Base-by-base conservation (phyloP, 331 rosid genomes). In the Pyrus hybrid region DNA sequence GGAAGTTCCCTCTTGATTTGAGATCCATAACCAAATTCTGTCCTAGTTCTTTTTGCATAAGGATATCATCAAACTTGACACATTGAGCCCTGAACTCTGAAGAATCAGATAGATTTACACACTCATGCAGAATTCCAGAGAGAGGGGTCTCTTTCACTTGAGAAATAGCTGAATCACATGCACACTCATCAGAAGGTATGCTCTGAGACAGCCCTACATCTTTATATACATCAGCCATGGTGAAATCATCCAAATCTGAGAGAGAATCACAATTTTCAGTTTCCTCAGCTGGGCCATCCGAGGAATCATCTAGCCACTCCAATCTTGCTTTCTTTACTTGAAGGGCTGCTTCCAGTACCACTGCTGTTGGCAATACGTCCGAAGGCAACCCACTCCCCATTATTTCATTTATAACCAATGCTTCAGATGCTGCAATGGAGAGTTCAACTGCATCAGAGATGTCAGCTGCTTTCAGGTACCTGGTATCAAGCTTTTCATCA, bases 351-450 rank as follows among this genome's bases (percentile, higher is more conserved):
- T 93, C 98, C 80, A 91, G 93, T 22, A 86, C 81, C 64, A 83
- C 84, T 78, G 82, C 85, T 58, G 85, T 58, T 76, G 74, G 80
- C 56, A 83, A 35, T 80, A 76, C 78, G 76, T 88, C 85, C 33
- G 71, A 69, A 78, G 77, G 73, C 68, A 82, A 68, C 71, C 69
- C 91, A 81, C 32, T 63, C 79, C 84, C 84, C 26, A 78, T 80
- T 67, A 85, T 72, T 74, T 91, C 96, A 76, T 93, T 87, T 80
- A 93, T 88, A 80, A 86, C 92, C 79, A 93, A 51, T 82, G 96
- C 97, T 80, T 93, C 98, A 33, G 98, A 93, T 75, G 98, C 98
- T 20, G 85, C 90, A 73, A 90, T 81, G 63, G 91, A 91, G 49
- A 91, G 91, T 67, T 93, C 90, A 74, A 90, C 86, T 73, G 93